Percentiles rank a stretch among this genome's conserved stretches.
Evolutionary conservation across 140 eudicot genomes (phyloP).

Genomic region (Erigeron philadelphicus): DNA sequence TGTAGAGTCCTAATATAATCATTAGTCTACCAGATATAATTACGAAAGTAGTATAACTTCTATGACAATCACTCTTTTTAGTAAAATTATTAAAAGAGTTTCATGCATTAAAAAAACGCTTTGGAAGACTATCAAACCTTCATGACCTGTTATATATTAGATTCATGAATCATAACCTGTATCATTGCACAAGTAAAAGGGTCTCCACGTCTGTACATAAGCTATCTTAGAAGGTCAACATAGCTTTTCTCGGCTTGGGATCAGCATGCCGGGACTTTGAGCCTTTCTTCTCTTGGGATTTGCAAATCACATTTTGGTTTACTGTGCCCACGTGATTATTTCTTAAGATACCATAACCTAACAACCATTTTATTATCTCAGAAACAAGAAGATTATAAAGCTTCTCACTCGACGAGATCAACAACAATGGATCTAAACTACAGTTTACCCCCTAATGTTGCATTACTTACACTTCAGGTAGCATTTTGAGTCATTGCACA

Average conservation of each 20-base stretch:
- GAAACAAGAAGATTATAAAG: constrained; percentile 59
- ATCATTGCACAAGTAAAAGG: not conserved
- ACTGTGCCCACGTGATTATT: not conserved
- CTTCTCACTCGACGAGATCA: constrained; percentile 45
- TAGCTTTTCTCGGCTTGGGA: not conserved
- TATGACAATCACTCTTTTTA: not conserved
- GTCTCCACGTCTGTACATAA: not conserved
- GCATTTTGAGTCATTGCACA: constrained; percentile 1
- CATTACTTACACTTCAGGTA: constrained; percentile 87
- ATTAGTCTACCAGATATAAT: not conserved
- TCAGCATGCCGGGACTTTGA: not conserved
- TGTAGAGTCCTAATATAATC: not conserved
- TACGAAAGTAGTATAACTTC: not conserved
- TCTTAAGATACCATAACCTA: constrained; percentile 6
- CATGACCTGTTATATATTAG: not conserved
- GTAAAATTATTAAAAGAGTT: not conserved
- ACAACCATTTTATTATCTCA: constrained; percentile 30
- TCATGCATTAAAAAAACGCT: not conserved
- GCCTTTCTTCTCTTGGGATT: not conserved
- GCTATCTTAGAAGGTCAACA: not conserved
- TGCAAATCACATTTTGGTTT: not conserved
- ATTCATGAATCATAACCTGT: not conserved
- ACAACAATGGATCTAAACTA: constrained; percentile 61
- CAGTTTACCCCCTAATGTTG: constrained; percentile 74
- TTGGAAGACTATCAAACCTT: not conserved